Base-by-base conservation (phyloP, 2,329 filamentous ascomycete genomes). In the Verticillium alfalfae region DNA sequence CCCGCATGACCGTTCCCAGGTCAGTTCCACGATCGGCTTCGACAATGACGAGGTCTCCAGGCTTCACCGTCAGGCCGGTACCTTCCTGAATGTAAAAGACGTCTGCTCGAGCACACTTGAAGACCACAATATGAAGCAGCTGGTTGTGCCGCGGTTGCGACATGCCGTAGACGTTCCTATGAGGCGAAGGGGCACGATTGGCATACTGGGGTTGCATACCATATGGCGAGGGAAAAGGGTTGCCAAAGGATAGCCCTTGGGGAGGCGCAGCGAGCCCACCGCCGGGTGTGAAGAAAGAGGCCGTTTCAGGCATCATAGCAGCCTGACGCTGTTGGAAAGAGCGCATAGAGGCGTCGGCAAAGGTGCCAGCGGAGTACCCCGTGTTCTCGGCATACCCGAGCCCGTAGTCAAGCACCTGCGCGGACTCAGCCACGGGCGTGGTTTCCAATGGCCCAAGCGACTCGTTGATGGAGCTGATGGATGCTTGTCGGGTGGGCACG, bases 11-110 rank as follows among this genome's bases (percentile, higher is more conserved):
- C 34, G 94, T 97, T 55, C 95, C 96, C 39, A 99, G 84, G 72
- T 99, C 96, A 26, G 93, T 96, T 56, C 95, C 95, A 65, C 95
- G 92, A 74, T 99, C 96, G 31, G 95, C 95, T 76, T 99, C 95
- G 18, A 97, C 93, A 67, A 99, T 98, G 64, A 99, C 96, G 59
- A 98, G 82, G 72, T 99, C 95, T 37, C 95, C 95, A 18, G 89
- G 88, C 69, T 93, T 95, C 60, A 98, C 90, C 22, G 91, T 90
- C 37, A 99, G 82, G 3, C 95, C 95, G 6, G 93, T 98, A 64
- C 94, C 93, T 73, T 97, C 93, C 73, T 97, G 93, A 38, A 97
- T 92, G 75, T 97, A 98, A 74, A 97, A 99, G 10, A 98, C 92
- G 71, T 98, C 95, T 41, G 94, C 93, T 64, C 95, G 86, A 39